Percentiles rank a stretch among this genome's conserved stretches.
These are phyloP conservation scores for Thinopyrum elongatum DNA, from an alignment of 176 grass and related monocot genomes.

Conservation along the genomic window DNA sequence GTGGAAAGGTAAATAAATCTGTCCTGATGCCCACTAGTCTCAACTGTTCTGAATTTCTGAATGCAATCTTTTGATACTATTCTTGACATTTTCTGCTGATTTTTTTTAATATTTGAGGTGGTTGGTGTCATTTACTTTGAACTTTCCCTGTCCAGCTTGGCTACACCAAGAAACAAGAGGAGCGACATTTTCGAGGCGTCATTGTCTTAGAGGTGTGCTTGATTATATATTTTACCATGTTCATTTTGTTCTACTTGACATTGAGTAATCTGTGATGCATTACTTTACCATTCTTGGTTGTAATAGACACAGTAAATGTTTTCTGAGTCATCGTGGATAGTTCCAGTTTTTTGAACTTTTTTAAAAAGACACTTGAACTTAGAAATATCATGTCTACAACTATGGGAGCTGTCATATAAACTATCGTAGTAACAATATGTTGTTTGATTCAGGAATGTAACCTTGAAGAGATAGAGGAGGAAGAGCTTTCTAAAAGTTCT, in stretches of 20 bases:
- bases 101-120: conserved; percentile 18
- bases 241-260: conserved; percentile 6
- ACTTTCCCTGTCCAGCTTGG: conserved; percentile 61
- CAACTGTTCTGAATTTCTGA: conserved; percentile 25
- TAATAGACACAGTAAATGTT: conserved; percentile 1
- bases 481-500: conserved; percentile 75
- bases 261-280: background rate
- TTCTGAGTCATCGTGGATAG: background rate
- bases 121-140: conserved; percentile 27
- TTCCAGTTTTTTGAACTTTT: background rate
- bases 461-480: conserved; percentile 92
- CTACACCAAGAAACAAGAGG: conserved; percentile 97
- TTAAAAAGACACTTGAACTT: background rate
- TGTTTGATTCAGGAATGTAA: conserved; percentile 76
- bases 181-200: conserved; percentile 86
- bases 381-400: background rate
- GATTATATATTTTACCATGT: conserved; percentile 12
- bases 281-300: background rate
- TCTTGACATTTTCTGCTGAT: background rate
- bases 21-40: background rate
- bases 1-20: conserved; percentile 76
- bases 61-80: conserved; percentile 19
- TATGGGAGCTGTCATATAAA: background rate
- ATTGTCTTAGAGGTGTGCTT: conserved; percentile 75
- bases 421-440: conserved; percentile 15